Percentiles rank a stretch among this genome's conserved stretches.
These are phyloP conservation scores for Penicillium salamii DNA, from an alignment of 495 filamentous ascomycete genomes.

Conservation along the genomic window DNA sequence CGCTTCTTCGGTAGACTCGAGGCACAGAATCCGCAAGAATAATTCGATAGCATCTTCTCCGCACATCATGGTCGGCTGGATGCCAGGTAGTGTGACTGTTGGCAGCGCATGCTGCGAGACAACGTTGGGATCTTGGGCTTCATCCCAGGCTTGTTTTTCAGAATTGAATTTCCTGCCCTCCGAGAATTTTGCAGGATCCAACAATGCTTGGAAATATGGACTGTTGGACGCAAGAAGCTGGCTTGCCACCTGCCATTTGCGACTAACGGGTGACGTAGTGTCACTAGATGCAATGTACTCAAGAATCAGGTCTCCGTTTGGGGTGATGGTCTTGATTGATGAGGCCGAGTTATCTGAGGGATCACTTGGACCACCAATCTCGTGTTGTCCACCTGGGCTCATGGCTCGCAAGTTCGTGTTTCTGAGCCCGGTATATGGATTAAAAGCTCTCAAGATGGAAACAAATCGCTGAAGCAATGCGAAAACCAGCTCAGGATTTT, in stretches of 20 bases:
- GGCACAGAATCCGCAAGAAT: constrained; percentile 36
- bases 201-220: constrained; percentile 45
- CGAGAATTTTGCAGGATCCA: constrained; percentile 47
- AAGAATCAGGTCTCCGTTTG: constrained; percentile 35
- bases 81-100: constrained; percentile 25
- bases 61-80: constrained; percentile 19
- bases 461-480: no score
- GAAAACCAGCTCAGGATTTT: not conserved
- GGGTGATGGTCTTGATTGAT: constrained; percentile 19
- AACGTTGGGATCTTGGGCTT: not conserved
- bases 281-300: constrained; percentile 24
- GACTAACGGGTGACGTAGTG: constrained; percentile 5
- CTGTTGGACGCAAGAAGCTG: constrained; percentile 29
- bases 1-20: constrained; percentile 22
- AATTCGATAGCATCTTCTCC: constrained; percentile 37
- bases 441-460: no score
- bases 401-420: not conserved
- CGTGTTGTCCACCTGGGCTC: not conserved
- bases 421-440: no score
- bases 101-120: constrained; percentile 17
- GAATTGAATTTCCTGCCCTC: constrained; percentile 41
- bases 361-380: not conserved
- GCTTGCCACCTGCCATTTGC: constrained; percentile 38
- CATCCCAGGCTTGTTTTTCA: constrained; percentile 19
- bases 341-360: not conserved